These are phyloP conservation scores for Colletotrichum lindemuthianum DNA, from an alignment of 2,329 filamentous ascomycete species.

Conservation along the genomic window DNA sequence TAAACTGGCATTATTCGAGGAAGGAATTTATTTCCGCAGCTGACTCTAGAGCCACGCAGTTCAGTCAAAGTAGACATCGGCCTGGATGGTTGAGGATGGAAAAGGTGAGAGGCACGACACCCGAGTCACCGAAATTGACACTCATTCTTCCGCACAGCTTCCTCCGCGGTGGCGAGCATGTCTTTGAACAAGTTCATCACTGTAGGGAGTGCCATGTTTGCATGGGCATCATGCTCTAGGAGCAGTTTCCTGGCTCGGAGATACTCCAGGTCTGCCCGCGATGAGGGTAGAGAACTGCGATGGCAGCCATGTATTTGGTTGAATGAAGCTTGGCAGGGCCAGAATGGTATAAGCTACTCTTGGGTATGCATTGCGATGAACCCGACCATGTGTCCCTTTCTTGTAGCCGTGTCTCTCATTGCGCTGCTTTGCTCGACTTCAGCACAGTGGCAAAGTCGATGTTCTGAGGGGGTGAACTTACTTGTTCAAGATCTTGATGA, in stretches of 20 bases:
- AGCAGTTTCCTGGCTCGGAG: background rate
- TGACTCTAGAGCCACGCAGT: too few relatives aligned
- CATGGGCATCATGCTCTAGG: background rate
- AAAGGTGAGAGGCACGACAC: too few relatives aligned
- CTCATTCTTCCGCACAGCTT: background rate
- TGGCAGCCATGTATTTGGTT: background rate
- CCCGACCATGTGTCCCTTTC: background rate
- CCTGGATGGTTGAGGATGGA: too few relatives aligned
- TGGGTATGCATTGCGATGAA: background rate
- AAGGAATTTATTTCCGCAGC: too few relatives aligned
- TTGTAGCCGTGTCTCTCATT: background rate
- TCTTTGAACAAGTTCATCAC: background rate
- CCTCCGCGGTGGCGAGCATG: constrained; percentile 3
- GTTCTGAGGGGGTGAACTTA: background rate
- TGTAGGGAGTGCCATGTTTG: background rate
- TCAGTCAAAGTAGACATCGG: too few relatives aligned
- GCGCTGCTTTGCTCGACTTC: background rate
- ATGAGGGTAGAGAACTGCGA: background rate
- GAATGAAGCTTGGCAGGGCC: background rate
- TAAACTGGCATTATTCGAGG: too few relatives aligned
- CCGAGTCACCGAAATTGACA: too few relatives aligned
- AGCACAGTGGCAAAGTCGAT: background rate
- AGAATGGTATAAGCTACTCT: background rate
- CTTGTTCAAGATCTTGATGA: background rate
- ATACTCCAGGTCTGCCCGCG: constrained; percentile 4